A percentile compares a stretch with the other conserved stretches of the same genome.
phyloP scores from a whole-genome alignment of 202 grass and related monocot genomes.

The Panicum hallii region DNA sequence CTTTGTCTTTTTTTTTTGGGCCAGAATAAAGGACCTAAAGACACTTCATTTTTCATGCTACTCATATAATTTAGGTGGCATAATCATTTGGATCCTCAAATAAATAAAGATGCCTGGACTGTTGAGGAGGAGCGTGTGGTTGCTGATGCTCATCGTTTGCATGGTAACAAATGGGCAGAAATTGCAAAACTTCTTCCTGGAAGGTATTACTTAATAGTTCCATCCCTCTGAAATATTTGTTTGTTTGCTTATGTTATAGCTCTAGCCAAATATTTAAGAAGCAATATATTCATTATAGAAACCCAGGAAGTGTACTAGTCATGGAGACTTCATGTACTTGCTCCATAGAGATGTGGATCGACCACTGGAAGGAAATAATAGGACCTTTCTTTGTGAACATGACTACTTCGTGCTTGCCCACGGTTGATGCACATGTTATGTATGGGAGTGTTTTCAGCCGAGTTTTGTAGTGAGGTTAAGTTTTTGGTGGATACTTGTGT shows the following conservation, averaged over 20 bases:
- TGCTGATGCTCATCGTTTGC: constrained; percentile 62
- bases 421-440: constrained; percentile 1
- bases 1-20: background rate
- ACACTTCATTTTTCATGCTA: constrained; percentile 32
- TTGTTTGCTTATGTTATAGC: constrained; percentile 9
- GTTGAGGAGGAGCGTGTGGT: constrained; percentile 64
- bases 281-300: constrained; percentile 5
- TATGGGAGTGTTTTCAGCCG: background rate
- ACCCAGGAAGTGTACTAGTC: constrained; percentile 30
- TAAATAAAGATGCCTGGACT: constrained; percentile 84
- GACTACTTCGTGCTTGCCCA: background rate
- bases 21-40: constrained; percentile 20
- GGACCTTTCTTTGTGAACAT: background rate
- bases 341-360: constrained; percentile 11
- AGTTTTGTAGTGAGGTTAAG: background rate
- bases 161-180: constrained; percentile 93
- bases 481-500: constrained; percentile 5
- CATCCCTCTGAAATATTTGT: constrained; percentile 33
- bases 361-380: constrained; percentile 11
- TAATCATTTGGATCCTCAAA: constrained; percentile 90
- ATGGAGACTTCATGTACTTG: background rate
- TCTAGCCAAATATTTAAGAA: constrained; percentile 16
- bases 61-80: constrained; percentile 72
- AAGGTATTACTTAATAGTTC: constrained; percentile 60
- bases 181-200: constrained; percentile 88